Evolutionary conservation across 768 basidiomycete genomes (phyloP).

Genomic region (Coprinellus micaceus): DNA sequence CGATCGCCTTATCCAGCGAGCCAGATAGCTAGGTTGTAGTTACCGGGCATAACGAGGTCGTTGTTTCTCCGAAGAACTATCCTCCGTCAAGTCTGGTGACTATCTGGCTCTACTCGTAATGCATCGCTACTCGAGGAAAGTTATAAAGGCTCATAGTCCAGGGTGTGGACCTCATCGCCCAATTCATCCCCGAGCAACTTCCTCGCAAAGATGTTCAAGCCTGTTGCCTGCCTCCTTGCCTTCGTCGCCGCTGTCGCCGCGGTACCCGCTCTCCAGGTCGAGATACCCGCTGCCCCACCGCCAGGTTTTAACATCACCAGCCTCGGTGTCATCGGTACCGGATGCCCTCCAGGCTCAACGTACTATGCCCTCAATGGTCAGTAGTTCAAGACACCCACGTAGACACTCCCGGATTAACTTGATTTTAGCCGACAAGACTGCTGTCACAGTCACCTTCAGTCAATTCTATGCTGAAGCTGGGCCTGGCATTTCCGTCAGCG

Average conservation of each 20-base stretch:
- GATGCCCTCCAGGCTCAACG: constrained; percentile 18
- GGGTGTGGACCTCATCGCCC: background rate
- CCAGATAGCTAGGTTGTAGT: no score
- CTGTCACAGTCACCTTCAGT: constrained; percentile 3
- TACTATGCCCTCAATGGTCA: constrained; percentile 13
- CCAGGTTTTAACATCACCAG: constrained; percentile 16
- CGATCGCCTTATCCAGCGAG: no score
- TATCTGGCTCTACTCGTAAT: no score
- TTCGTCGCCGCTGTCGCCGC: background rate
- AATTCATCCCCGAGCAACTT: background rate
- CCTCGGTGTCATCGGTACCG: constrained; percentile 18
- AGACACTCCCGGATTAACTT: background rate
- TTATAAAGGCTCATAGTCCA: background rate
- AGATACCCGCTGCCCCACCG: constrained; percentile 1
- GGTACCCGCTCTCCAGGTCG: background rate
- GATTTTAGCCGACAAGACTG: background rate
- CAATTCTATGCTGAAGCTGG: constrained; percentile 3
- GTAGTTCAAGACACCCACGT: no score
- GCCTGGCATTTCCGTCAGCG: background rate
- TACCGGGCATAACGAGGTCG: no score
- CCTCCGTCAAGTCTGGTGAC: no score
- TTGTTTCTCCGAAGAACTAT: no score
- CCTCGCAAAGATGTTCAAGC: constrained; percentile 2
- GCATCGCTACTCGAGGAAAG: background rate
- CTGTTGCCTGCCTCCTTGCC: constrained; percentile 5